phyloP scores from a whole-genome alignment of 169 alveolate genomes.

The Perkinsus chesapeaki region DNA sequence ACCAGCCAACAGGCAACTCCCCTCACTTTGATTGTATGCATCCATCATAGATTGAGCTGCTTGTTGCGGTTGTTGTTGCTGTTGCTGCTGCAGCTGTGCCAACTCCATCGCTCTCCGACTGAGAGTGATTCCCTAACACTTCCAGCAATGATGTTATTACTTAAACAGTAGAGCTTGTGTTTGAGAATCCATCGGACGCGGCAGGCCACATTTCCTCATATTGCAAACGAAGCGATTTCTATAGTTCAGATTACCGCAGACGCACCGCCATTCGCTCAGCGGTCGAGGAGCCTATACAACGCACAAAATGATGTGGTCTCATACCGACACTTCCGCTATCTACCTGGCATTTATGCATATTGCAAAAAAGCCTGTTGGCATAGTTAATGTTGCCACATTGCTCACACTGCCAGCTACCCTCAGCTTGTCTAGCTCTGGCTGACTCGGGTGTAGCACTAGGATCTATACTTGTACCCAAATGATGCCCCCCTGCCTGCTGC shows the following conservation, averaged over 20 bases:
- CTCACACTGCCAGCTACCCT: conserved; percentile 3
- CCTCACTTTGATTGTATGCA: neutral
- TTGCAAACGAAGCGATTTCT: neutral
- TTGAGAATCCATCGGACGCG: neutral
- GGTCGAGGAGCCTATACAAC: neutral
- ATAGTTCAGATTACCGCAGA: neutral
- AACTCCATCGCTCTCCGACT: neutral
- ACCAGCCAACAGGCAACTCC: neutral
- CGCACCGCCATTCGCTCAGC: neutral
- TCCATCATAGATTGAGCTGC: no score
- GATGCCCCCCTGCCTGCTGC: neutral
- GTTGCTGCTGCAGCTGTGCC: neutral
- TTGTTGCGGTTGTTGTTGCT: neutral
- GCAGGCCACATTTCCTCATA: neutral
- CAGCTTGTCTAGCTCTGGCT: neutral
- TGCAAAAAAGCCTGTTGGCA: neutral
- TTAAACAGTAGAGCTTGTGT: neutral
- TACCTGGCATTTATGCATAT: neutral
- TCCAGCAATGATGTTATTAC: neutral
- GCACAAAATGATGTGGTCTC: neutral
- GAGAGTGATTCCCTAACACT: neutral
- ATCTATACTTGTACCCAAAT: neutral
- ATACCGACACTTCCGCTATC: no score
- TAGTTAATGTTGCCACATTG: neutral
- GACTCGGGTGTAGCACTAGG: neutral